Evolutionary conservation across 345 rosid species (phyloP), one percentile per base, ranked within the genome.

Genomic region (Brassica incana): DNA sequence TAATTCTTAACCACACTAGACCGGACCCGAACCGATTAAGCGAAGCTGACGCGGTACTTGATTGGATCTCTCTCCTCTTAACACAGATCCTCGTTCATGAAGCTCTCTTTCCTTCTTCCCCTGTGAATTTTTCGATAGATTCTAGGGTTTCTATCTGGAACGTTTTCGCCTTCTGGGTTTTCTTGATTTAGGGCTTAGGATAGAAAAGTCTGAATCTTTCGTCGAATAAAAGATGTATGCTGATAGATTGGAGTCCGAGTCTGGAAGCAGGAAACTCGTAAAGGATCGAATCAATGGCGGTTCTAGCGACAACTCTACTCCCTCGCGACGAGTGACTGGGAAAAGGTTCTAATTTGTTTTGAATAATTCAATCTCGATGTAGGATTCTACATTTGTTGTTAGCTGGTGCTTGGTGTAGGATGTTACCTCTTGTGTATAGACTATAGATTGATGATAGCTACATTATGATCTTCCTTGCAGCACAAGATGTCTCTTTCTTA

Each of bases 241-340:
- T 80, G 99, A 95, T 89, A 90, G 83, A 74, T 90, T 90, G 74
- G 97, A 95, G 82, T 88, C 86, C 40, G 97, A 90, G 82, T 87
- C 88, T 60, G 87, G 81, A n/a, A 85, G 73, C 62, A 87, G 80
- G 78, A 80, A 85, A 86, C 79, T 92, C 6, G 81, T 88, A 9
- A 90, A 84, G 89, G 97, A 93, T 45, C 94, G 98, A 23, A 89
- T 93, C 82, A 91, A 88, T 66, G 94, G 91, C 67, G 86, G 77
- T 69, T 75, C 90, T 78, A 32, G 65, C 6, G 84, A 54, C 61
- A 86, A 88, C 83, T 83, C 90, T 56, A 67, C 81, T 79, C 88
- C 88, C 29, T 67, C 85, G 15, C 91, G 89, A 62, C 86, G 78
- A 83, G 67, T 93, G 14, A 85, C 97, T 15, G 97, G 98, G 30